A percentile compares a stretch with the other conserved stretches of the same genome.
These are phyloP conservation scores for Arachnopeziza araneosa DNA, from an alignment of 2,329 filamentous ascomycete species.

Conservation along the genomic window DNA sequence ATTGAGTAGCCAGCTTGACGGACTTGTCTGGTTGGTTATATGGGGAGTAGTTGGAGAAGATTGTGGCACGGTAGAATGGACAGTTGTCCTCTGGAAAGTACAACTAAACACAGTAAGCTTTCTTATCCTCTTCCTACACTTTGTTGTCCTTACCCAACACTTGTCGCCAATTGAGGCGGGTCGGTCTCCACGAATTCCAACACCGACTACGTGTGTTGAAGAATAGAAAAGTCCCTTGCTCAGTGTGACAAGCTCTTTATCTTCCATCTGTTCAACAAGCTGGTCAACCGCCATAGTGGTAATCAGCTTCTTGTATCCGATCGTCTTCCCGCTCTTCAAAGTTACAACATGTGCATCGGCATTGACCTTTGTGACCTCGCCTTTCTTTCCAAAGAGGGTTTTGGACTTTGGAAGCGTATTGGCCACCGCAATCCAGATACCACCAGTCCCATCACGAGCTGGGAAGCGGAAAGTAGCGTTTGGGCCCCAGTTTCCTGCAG, in stretches of 20 bases:
- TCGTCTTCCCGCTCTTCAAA: constrained; percentile 76
- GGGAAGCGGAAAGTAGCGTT: constrained; percentile 99
- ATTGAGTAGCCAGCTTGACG: constrained; percentile 79
- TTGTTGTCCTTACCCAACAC: constrained; percentile 71
- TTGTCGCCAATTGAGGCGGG: constrained; percentile 98
- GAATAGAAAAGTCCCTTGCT: constrained; percentile 95
- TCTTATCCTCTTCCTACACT: not conserved
- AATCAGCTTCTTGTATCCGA: constrained; percentile 88
- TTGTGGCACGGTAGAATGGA: constrained; percentile 98
- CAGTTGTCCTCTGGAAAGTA: constrained; percentile 99
- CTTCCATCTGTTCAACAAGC: constrained; percentile 79
- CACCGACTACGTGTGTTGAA: constrained; percentile 93
- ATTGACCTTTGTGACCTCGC: constrained; percentile 80
- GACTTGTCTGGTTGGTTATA: constrained; percentile 88
- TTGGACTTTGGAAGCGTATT: constrained; percentile 90
- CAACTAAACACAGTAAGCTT: constrained; percentile 43
- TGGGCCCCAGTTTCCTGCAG: constrained; percentile 94
- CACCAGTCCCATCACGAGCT: constrained; percentile 88
- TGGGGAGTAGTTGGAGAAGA: constrained; percentile 99
- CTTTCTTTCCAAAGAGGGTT: constrained; percentile 80
- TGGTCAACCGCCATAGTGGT: constrained; percentile 95
- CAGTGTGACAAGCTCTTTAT: constrained; percentile 74
- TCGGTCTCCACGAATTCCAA: constrained; percentile 85
- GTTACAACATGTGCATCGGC: constrained; percentile 78
- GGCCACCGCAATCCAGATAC: constrained; percentile 97